These are phyloP conservation scores for Amanita phalloides DNA, from an alignment of 768 basidiomycete genomes.

Conservation along the genomic window DNA sequence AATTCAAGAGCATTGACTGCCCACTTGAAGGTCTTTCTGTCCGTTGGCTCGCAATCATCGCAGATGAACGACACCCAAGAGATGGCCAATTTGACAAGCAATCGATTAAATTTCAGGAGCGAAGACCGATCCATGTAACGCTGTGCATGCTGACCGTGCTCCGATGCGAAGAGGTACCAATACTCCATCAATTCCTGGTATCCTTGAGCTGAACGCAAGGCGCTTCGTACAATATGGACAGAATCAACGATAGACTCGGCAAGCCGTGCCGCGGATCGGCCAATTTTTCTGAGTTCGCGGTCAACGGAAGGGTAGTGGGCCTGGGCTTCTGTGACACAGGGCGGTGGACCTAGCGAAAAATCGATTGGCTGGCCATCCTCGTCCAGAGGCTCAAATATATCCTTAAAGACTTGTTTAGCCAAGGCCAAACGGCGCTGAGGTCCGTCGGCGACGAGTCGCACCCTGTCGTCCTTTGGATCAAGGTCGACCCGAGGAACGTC, in stretches of 20 bases:
- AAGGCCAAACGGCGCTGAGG: constrained; percentile 62
- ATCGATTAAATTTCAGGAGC: constrained; percentile 66
- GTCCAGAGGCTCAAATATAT: constrained; percentile 49
- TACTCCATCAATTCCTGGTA: constrained; percentile 84
- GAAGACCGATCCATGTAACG: constrained; percentile 74
- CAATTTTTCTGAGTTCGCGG: constrained; percentile 81
- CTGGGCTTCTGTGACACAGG: constrained; percentile 65
- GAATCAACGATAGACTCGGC: constrained; percentile 92
- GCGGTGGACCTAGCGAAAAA: constrained; percentile 33
- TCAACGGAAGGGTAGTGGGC: constrained; percentile 89
- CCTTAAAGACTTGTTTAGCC: constrained; percentile 70
- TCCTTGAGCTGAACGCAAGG: constrained; percentile 45
- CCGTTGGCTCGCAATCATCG: constrained; percentile 93
- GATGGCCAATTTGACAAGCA: constrained; percentile 84
- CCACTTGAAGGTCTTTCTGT: constrained; percentile 95
- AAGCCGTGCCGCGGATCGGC: constrained; percentile 78
- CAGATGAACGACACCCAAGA: constrained; percentile 99
- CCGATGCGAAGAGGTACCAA: constrained; percentile 95
- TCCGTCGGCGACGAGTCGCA: constrained; percentile 89
- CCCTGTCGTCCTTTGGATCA: constrained; percentile 76
- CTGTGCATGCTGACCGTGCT: constrained; percentile 86
- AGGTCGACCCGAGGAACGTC: constrained; percentile 70
- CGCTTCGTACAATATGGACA: constrained; percentile 72
- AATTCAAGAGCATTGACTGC: constrained; percentile 95
- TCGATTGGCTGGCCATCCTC: constrained; percentile 36